Conservation (phyloP, 345 rosid genomes). For the Heritiera littoralis region DNA sequence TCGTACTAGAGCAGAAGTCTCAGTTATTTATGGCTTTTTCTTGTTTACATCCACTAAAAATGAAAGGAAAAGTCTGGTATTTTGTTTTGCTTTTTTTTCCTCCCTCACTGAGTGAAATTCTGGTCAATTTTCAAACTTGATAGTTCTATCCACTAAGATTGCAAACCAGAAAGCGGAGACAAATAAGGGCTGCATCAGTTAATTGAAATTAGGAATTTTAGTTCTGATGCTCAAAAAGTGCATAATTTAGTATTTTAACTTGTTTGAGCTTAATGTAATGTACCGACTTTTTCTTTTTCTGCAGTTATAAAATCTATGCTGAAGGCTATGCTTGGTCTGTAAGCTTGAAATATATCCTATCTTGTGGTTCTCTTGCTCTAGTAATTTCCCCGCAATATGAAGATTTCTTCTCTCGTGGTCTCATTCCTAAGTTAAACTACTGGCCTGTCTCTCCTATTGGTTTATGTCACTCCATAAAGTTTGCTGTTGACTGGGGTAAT, state of each 20-base stretch:
- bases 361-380: constrained; percentile 81
- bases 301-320: constrained; percentile 89
- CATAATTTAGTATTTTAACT: not conserved
- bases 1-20: not conserved
- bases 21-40: not conserved
- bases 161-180: not conserved
- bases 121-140: too few species aligned
- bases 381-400: constrained; percentile 78
- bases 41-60: not conserved
- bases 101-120: too few species aligned
- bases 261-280: not conserved
- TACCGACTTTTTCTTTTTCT: constrained; percentile 20
- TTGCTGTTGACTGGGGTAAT: constrained; percentile 90
- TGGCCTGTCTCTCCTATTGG: constrained; percentile 75
- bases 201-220: not conserved
- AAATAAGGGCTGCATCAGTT: not conserved
- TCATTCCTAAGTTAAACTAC: constrained; percentile 64
- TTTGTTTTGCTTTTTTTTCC: too few species aligned
- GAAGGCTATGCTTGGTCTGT: constrained; percentile 99
- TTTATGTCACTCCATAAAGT: constrained; percentile 68
- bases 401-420: constrained; percentile 89
- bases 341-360: constrained; percentile 82
- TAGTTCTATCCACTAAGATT: not conserved
- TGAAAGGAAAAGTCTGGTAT: not conserved
- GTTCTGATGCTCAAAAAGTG: not conserved